Evolutionary conservation across 2,329 filamentous ascomycete genomes (phyloP).

Genomic region (Pseudogymnoascus sp.): DNA sequence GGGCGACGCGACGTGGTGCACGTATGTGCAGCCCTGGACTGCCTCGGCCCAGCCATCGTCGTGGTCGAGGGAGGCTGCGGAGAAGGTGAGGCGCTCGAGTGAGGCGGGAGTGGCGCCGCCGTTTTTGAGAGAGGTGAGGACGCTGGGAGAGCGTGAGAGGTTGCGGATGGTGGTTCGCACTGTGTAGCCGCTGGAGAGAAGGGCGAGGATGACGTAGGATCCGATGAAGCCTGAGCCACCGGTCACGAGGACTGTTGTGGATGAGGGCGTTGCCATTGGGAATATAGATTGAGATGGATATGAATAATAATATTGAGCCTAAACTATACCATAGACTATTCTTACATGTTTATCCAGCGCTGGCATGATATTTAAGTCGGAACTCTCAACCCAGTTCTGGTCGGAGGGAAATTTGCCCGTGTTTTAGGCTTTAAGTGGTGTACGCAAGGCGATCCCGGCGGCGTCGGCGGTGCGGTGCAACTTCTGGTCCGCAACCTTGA

Average conservation of each 20-base stretch:
- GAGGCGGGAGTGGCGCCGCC: constrained; percentile 18
- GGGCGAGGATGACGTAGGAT: constrained; percentile 24
- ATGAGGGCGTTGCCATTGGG: constrained; percentile 1
- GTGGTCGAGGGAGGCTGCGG: constrained; percentile 23
- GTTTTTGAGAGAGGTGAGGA: constrained; percentile 21
- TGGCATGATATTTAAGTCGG: neutral
- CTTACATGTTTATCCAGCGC: neutral
- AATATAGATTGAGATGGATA: neutral
- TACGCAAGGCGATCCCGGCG: neutral
- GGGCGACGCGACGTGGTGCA: constrained; percentile 28
- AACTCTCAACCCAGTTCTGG: neutral
- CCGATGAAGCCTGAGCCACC: constrained; percentile 29
- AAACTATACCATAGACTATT: neutral
- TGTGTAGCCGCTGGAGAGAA: constrained; percentile 20
- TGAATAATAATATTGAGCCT: neutral
- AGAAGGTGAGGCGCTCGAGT: constrained; percentile 22
- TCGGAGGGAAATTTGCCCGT: neutral
- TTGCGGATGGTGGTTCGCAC: constrained; percentile 28
- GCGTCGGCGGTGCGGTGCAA: neutral
- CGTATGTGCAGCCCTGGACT: constrained; percentile 24
- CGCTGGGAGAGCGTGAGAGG: constrained; percentile 18
- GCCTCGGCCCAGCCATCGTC: constrained; percentile 28
- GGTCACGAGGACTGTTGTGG: constrained; percentile 24
- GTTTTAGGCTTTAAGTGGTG: neutral
- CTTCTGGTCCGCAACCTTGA: too few relatives aligned